Evolutionary conservation across 2,329 filamentous ascomycete genomes (phyloP), one percentile per base, ranked within the genome.

Genomic region (Byssochlamys sp.): DNA sequence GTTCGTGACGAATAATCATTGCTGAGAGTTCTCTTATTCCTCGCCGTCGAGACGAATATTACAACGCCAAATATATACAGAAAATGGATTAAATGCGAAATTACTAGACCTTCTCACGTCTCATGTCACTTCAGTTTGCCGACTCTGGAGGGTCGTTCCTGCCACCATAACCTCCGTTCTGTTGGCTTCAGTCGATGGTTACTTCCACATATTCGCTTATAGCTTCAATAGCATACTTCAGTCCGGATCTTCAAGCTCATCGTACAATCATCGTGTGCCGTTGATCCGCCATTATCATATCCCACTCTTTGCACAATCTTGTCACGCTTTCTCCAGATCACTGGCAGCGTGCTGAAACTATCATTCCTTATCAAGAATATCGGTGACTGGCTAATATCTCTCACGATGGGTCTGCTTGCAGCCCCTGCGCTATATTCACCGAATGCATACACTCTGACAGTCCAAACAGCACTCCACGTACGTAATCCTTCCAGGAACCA

Each of bases 381-480:
- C 39, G 19, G 39, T 24, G 39, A 45, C 39, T 19, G 14, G 35
- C 39, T 26, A 49, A 6, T n/a, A 7, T 49, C 26, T n/a, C 52
- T 26, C 48, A 29, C 49, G 49, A 35, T 58, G 39, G 54, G 39
- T 45, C 53, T 58, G 27, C 24, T 50, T 26, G 55, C 12, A 14
- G 27, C 27, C 25, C 49, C 49, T 10, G 3, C 49, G n/a, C 27
- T 51, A 2, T 51, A 51, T 24, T 26, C 25, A 26, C 49, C 49
- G 7, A 28, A 28, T 51, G 24, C 27, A 27, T 51, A 33, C 49
- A 39, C 19, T 27, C 31, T 53, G 2, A 39, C 50, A 12, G 29
- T 55, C 28, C n/a, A 19, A n/a, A 52, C 57, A 10, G 52, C 59
- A 39, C 55, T 59, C 33, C 55, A 51, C 59, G 63, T 66, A 52